Evolutionary conservation across 2,329 filamentous ascomycete genomes (phyloP), one percentile per base, ranked within the genome.

Genomic region (Rutstroemia sp.): DNA sequence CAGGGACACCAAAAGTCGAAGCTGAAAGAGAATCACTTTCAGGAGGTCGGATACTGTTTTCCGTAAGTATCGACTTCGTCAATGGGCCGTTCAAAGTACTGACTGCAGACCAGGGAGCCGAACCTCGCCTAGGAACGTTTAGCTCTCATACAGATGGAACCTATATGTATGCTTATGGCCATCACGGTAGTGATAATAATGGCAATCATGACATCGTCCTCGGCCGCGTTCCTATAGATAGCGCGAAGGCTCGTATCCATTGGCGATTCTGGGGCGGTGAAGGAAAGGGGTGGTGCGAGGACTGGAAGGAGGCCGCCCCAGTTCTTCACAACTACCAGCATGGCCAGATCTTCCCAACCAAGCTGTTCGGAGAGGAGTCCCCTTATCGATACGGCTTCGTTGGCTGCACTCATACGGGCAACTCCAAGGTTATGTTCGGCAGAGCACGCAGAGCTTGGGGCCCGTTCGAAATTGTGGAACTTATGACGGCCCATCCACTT

Each of bases 151-250:
- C 21, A 4, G 41, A 52, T 27, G 51, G 44, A 2, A 46, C 25
- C 5, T 60, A 60, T 25, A 34, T 61, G 27, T 64, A 62, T 39
- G 54, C 58, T 6, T 64, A 63, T 30, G 62, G 62, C 7, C 60
- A 63, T 19, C 46, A 45, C 34, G 44, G 19, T 19, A 50, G 51
- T n/a, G 53, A 49, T 6, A 16, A 41, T n/a, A 64, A 59, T 44
- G 51, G 56, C 9, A 38, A 41, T n/a, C 62, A 60, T 39, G 55
- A 61, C 12, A 42, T 64, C 10, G 52, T 54, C 21, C 27, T 64
- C 7, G 60, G 61, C 5, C 53, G 60, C 14, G 58, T 61, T 7
- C 49, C 56, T 17, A 2, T 52, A 8, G 19, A 37, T 1, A 38
- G 49, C 6, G 42, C 49, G 27, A 34, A 51, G 1, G 21, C 48